Evolutionary conservation across 768 basidiomycete genomes (phyloP), one percentile per base, ranked within the genome.

Genomic region (Russula sp.): DNA sequence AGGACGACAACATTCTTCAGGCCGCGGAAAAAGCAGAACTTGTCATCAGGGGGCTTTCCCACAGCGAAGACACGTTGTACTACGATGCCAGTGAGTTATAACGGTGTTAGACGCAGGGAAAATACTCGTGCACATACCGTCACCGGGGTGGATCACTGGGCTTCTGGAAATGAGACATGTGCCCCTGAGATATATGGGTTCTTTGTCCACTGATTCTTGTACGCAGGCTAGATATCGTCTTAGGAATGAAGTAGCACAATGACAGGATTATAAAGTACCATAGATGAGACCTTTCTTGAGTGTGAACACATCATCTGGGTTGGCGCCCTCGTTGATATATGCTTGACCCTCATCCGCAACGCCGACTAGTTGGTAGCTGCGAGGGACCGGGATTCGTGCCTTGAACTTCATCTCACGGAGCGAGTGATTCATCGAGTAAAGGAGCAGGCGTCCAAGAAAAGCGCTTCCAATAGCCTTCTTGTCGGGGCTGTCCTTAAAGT

Each of bases 341-440:
- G 47, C 47, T 27, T 48, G 47, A 9, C 89, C 89, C 73, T 93
- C 89, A 69, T 94, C 92, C 4, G 89, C 87, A 9, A 93, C 81
- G 1, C 92, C 92, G 14, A 92, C 87, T 2, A 94, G 78, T 34
- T 85, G 77, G 63, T 83, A 83, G 63, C 84, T 85, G 0, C 84
- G 75, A 0, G 85, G 85, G 7, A 94, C 79, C 6, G 79, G 82
- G 32, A 94, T 88, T 11, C 89, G 78, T 0, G 91, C 91, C 44
- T 78, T 76, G 68, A 89, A 83, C 68, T 92, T 92, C 69, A 93
- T 83, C 47, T 83, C 82, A 4, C 89, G 1, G 13, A 48, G 47
- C 11, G 47, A 10, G 47, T 48, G 47, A 27, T 22, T 48, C 47
- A 48, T 48, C 22, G 85, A 80, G 44, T 84, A 83, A 45, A 82